Evolutionary conservation across 2,329 filamentous ascomycete species (phyloP).

Genomic region (Scolecobasidium constrictum): DNA sequence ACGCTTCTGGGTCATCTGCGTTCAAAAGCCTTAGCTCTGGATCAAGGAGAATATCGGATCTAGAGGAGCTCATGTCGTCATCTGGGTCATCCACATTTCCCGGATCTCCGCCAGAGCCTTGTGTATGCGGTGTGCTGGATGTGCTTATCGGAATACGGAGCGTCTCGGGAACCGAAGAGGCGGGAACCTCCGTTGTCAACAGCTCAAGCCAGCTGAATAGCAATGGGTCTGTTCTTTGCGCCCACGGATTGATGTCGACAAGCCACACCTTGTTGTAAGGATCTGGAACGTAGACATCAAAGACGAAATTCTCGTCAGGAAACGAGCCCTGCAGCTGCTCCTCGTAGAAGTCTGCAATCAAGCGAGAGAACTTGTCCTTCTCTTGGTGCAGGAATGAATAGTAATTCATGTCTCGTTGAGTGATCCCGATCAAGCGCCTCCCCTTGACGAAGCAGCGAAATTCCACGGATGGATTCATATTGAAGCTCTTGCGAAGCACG

Average conservation of each 20-base stretch:
- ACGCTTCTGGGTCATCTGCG: slow-evolving; percentile 78
- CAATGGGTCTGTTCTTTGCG: slow-evolving; percentile 74
- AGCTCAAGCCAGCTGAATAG: slow-evolving; percentile 87
- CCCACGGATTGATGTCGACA: slow-evolving; percentile 95
- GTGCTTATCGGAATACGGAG: neutral
- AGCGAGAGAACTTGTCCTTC: slow-evolving; percentile 53
- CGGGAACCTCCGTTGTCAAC: slow-evolving; percentile 45
- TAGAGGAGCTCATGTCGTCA: slow-evolving; percentile 26
- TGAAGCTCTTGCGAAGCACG: slow-evolving; percentile 78
- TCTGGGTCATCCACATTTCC: slow-evolving; percentile 12
- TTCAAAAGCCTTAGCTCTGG: slow-evolving; percentile 77
- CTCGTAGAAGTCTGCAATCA: slow-evolving; percentile 68
- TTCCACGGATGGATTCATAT: slow-evolving; percentile 80
- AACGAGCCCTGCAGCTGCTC: slow-evolving; percentile 65
- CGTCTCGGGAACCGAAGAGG: neutral
- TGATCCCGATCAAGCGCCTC: slow-evolving; percentile 67
- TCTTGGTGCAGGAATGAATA: slow-evolving; percentile 71
- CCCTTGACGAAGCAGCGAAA: slow-evolving; percentile 93
- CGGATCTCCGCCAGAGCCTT: neutral
- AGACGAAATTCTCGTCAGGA: slow-evolving; percentile 71
- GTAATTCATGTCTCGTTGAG: slow-evolving; percentile 81
- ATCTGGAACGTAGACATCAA: slow-evolving; percentile 84
- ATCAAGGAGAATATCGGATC: slow-evolving; percentile 43
- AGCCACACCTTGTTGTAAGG: slow-evolving; percentile 68
- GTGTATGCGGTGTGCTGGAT: neutral